Base-by-base conservation (phyloP, 495 filamentous ascomycete species). In the Penicillium ochrochloron region DNA sequence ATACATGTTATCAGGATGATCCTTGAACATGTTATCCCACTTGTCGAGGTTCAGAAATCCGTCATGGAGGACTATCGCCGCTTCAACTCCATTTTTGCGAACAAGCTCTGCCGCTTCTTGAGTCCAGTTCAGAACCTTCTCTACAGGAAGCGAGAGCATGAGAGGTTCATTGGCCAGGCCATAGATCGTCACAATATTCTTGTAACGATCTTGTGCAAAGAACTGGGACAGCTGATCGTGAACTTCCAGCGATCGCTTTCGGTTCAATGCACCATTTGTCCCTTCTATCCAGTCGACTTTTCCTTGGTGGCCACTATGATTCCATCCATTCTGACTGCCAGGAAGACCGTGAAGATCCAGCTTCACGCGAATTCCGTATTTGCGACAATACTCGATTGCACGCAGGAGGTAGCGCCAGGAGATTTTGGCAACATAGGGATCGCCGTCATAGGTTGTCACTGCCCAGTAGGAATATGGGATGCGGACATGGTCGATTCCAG, bases 391-490 rank as follows among this genome's bases (percentile, higher is more conserved):
- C 70, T 99, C 96, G 67, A 99, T 96, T 4, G 84, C 91, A 29
- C 96, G 88, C 2, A 99, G 84, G 0, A 99, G 88, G 74, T 99
- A 99, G 15, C 96, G 85, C 95, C 95, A 99, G 1, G 90, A 87
- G 33, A 90, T 92, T 62, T 93, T 88, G 34, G 90, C 85, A 25
- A 99, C 85, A 71, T 96, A 99, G 1, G 93, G 91, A 70, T 99
- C 95, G 19, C 84, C 90, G 35, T 90, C 88, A 72, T 96, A 96
- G 0, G 90, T 92, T 51, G 85, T 86, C 3, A 98, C 88, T 0
- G 93, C 92, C 96, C 96, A 99, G 82, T 99, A 99, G 2, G 90
- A 90, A 74, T 90, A 98, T 2, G 89, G 93, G 39, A 99, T 96
- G 54, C 96, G 90, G 11, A 99, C 90, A 75, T 99, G 95, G 74